These are phyloP conservation scores for Calcarisporium arbuscula DNA, from an alignment of 2,329 filamentous ascomycete species.

Conservation along the genomic window DNA sequence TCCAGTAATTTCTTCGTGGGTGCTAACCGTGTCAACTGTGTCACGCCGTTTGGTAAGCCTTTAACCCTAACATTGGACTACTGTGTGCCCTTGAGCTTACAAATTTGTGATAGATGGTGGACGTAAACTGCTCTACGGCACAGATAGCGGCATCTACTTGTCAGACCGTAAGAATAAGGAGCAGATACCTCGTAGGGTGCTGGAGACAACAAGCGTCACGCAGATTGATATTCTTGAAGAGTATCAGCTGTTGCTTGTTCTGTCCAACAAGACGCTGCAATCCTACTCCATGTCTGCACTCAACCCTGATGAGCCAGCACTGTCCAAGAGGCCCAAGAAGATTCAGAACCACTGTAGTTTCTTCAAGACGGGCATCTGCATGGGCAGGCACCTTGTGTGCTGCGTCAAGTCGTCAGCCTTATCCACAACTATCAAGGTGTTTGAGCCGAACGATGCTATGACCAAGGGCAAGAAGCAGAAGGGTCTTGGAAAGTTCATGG, in stretches of 20 bases:
- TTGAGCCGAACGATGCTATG: slow-evolving; percentile 92
- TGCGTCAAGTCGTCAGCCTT: slow-evolving; percentile 91
- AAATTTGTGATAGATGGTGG: slow-evolving; percentile 64
- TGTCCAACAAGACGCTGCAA: slow-evolving; percentile 87
- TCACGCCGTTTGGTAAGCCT: slow-evolving; percentile 76
- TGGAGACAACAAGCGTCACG: slow-evolving; percentile 82
- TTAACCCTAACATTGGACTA: background rate
- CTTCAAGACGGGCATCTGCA: slow-evolving; percentile 94
- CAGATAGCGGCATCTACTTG: slow-evolving; percentile 87
- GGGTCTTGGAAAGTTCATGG: slow-evolving; percentile 93
- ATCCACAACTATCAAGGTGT: slow-evolving; percentile 98
- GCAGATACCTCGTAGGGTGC: slow-evolving; percentile 69
- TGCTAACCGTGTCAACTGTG: slow-evolving; percentile 84
- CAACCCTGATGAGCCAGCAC: slow-evolving; percentile 72
- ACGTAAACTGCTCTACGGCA: slow-evolving; percentile 88
- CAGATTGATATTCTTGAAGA: slow-evolving; percentile 96
- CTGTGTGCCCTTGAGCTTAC: slow-evolving; percentile 3
- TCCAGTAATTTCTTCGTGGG: slow-evolving; percentile 55
- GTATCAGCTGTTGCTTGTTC: slow-evolving; percentile 82
- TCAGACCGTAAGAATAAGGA: slow-evolving; percentile 89
- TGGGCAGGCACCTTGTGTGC: slow-evolving; percentile 90
- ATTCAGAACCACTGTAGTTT: slow-evolving; percentile 97
- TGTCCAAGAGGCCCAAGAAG: slow-evolving; percentile 85
- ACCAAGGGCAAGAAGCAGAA: slow-evolving; percentile 93
- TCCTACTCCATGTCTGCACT: slow-evolving; percentile 85